Conservation (phyloP, 2,329 filamentous ascomycete genomes). For the Ceratocystiopsis minuta region DNA sequence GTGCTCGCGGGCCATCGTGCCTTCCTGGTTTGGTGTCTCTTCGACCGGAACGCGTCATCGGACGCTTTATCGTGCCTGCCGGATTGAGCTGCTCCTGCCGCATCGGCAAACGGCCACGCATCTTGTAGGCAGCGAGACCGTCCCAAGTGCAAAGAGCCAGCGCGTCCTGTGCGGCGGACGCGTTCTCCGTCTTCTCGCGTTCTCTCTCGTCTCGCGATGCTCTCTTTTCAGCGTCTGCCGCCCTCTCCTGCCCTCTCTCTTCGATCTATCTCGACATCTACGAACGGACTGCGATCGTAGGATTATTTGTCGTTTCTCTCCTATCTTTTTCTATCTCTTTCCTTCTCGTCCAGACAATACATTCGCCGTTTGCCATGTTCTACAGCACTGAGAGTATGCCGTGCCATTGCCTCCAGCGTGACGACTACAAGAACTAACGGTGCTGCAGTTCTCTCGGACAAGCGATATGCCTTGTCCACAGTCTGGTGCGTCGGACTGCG, state of each 20-base stretch:
- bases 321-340: not conserved
- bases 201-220: not conserved
- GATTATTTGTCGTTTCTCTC: not conserved
- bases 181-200: not conserved
- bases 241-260: not conserved
- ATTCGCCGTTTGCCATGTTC: slow-evolving; percentile 5
- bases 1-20: no score
- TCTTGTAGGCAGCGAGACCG: no score
- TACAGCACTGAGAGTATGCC: slow-evolving; percentile 77
- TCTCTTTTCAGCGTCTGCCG: no score
- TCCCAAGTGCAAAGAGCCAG: no score
- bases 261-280: not conserved
- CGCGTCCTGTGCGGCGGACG: not conserved
- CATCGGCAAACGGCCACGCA: no score
- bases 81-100: no score
- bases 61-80: no score
- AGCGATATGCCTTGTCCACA: slow-evolving; percentile 82
- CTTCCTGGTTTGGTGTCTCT: no score
- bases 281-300: not conserved
- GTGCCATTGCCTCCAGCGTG: no score
- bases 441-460: slow-evolving; percentile 55
- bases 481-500: slow-evolving; percentile 50
- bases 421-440: slow-evolving; percentile 10
- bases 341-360: not conserved
- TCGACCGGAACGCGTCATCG: no score